Percentiles rank a stretch among this genome's conserved stretches.
These are phyloP conservation scores for Yamadazyma spencermartinsiae DNA, from an alignment of 1,139 yeast genomes.

Conservation along the genomic window DNA sequence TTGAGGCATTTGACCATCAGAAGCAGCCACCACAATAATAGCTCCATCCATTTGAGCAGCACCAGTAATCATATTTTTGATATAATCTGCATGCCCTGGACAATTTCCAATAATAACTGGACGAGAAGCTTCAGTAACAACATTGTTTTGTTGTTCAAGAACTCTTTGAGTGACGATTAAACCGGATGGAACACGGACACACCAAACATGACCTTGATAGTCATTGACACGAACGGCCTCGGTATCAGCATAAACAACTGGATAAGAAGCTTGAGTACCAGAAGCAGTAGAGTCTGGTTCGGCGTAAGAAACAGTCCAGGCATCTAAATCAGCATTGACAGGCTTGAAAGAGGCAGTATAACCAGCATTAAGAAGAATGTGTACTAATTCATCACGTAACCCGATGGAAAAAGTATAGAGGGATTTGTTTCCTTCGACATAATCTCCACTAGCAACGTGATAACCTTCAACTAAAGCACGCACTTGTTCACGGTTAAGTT, in stretches of 20 bases:
- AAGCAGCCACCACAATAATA: constrained; percentile 97
- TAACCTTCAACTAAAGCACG: not conserved
- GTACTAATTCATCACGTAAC: not conserved
- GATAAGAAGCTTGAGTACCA: not conserved
- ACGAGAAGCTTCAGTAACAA: not conserved
- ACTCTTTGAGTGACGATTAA: constrained; percentile 5
- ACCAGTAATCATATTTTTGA: constrained; percentile 99
- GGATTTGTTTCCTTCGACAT: not conserved
- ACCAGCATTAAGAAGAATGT: not conserved
- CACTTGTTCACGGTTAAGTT: not conserved
- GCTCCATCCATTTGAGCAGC: constrained; percentile 99
- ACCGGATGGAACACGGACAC: constrained; percentile 4
- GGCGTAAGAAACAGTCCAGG: not conserved
- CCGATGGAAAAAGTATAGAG: not conserved
- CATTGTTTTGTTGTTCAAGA: not conserved
- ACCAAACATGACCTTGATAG: constrained; percentile 3
- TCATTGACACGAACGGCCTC: constrained; percentile 1
- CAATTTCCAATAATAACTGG: constrained; percentile 32
- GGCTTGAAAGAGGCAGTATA: not conserved
- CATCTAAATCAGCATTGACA: not conserved
- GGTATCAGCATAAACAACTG: not conserved
- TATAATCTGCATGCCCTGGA: constrained; percentile 99
- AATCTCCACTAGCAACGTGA: not conserved
- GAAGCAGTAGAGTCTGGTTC: not conserved
- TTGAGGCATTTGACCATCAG: constrained; percentile 99